A percentile compares a stretch with the other conserved stretches of the same genome.
Evolutionary conservation across 805 yeast species (phyloP).

Genomic region (Lachancea sp.): DNA sequence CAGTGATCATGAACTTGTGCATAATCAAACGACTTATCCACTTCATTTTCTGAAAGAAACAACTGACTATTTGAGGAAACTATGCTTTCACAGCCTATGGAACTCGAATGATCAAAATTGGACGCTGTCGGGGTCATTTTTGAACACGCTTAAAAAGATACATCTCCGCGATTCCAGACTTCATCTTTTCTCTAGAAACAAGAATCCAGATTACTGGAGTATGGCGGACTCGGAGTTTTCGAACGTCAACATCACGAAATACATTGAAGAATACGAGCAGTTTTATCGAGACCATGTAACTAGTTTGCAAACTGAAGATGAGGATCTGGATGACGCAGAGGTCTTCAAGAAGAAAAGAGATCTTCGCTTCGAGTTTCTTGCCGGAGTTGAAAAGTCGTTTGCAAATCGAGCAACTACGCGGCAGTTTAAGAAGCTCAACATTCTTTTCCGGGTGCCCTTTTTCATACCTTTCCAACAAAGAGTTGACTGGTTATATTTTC

Average conservation of each 20-base stretch:
- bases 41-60: constrained; percentile 14
- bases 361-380: constrained; percentile 36
- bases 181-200: constrained; percentile 17
- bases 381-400: constrained; percentile 12
- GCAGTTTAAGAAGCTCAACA: constrained; percentile 36
- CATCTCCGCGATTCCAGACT: constrained; percentile 28
- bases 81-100: constrained; percentile 23
- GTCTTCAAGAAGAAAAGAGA: constrained; percentile 20
- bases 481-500: constrained; percentile 61
- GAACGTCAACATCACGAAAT: constrained; percentile 18
- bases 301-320: constrained; percentile 12
- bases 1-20: constrained; percentile 26
- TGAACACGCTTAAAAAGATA: constrained; percentile 21
- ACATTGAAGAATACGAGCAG: constrained; percentile 23
- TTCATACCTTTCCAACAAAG: constrained; percentile 71
- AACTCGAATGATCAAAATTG: constrained; percentile 5
- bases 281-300: constrained; percentile 19
- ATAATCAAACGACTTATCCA: constrained; percentile 13
- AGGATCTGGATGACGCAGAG: constrained; percentile 31
- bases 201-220: constrained; percentile 19
- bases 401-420: constrained; percentile 10
- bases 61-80: constrained; percentile 17
- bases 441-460: constrained; percentile 66
- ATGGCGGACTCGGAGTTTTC: constrained; percentile 20
- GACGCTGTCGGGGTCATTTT: constrained; percentile 9